These are phyloP conservation scores for Dipodascus geniculatus DNA, from an alignment of 805 yeast species.

Conservation along the genomic window DNA sequence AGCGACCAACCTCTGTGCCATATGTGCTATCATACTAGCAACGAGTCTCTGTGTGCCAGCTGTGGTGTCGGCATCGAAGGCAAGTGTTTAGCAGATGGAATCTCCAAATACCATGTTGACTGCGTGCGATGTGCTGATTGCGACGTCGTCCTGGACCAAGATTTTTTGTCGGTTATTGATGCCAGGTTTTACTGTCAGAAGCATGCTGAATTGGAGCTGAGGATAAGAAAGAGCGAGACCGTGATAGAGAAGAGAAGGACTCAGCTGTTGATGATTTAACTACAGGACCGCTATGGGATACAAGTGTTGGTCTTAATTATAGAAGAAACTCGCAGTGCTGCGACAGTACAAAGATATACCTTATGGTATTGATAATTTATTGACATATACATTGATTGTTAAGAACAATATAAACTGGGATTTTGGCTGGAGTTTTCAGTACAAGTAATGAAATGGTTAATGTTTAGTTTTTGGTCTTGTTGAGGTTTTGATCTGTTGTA, in stretches of 20 bases:
- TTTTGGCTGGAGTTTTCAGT: neutral
- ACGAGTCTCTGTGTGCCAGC: constrained; percentile 59
- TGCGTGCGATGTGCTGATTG: constrained; percentile 68
- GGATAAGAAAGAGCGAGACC: constrained; percentile 7
- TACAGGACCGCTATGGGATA: too few species aligned
- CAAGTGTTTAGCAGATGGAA: constrained; percentile 64
- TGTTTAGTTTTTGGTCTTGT: neutral
- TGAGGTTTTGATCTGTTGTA: neutral
- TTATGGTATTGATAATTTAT: neutral
- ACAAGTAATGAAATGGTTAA: neutral
- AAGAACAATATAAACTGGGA: neutral
- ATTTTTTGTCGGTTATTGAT: constrained; percentile 23
- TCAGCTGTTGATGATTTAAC: constrained; percentile 20
- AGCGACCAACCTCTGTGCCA: constrained; percentile 77
- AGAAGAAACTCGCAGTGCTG: neutral
- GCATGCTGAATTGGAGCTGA: constrained; percentile 21
- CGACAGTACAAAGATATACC: neutral
- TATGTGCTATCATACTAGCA: constrained; percentile 59
- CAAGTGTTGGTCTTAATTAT: too few species aligned
- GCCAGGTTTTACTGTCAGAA: constrained; percentile 25
- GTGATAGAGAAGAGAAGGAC: constrained; percentile 21
- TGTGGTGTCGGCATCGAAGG: constrained; percentile 83
- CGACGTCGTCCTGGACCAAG: constrained; percentile 19
- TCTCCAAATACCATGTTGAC: constrained; percentile 59
- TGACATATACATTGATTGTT: neutral